Evolutionary conservation across 2,329 filamentous ascomycete genomes (phyloP), one percentile per base, ranked within the genome.

Genomic region (Fusarium pilosicola): DNA sequence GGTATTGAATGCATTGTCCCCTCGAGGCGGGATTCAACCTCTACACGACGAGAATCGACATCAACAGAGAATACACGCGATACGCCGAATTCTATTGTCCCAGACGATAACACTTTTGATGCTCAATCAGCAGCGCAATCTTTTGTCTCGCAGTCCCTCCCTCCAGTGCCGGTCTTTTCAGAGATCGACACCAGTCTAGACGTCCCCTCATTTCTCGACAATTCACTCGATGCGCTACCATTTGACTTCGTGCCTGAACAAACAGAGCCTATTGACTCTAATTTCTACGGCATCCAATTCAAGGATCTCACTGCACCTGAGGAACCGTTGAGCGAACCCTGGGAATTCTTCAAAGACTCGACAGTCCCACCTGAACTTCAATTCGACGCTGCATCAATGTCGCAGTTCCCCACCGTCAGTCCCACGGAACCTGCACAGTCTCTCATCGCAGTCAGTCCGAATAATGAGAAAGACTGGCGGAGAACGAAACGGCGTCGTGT

Each of bases 1-100:
- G 59, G 51, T 6, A 69, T 69, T 18, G 65, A 69, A 11, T 69
- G 66, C 28, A 34, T 69, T 32, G 30, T 69, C 1, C 65, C 66
- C 7, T 26, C 34, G 0, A 64, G 65, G 10, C 30, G 66, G 2
- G 39, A 63, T 10, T 55, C 65, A 22, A 42, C 58, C 1, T 55
- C 65, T 15, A 52, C 58, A 6, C n/a, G 58, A 42, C 14, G 45
- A 45, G 13, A 62, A 46, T 10, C 58, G 32, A 52, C 32, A 8
- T 52, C 49, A 20, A 52, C 49, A 3, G 49, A 52, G 1, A 52
- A 52, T 11, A 52, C 49, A 15, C 49, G 49, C 49, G 49, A 22
- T 36, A 52, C 49, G 1, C 49, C 66, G 6, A 41, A 36, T 1
- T 64, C 58, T 18, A 3, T 46, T 20, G 28, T 45, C 2, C 32